Conservation (phyloP, 352 stramenopile genomes). For the Phytophthora niederhauseri region DNA sequence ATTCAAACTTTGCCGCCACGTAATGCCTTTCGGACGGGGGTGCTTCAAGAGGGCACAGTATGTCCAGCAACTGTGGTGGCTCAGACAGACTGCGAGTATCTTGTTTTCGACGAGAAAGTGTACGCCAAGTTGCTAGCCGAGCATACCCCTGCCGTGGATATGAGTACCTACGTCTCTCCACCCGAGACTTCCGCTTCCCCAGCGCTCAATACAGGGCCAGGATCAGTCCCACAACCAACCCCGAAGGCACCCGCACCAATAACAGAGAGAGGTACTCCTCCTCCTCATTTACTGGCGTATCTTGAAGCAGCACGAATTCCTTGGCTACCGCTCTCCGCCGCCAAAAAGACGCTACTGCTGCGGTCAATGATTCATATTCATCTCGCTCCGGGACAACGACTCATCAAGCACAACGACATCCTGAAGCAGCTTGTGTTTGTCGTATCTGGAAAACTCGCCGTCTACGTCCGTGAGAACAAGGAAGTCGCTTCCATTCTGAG, state of each 20-base stretch:
- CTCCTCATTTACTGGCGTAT: slow-evolving; percentile 28
- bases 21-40: slow-evolving; percentile 65
- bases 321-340: slow-evolving; percentile 35
- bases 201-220: neutral
- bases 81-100: slow-evolving; percentile 57
- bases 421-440: slow-evolving; percentile 58
- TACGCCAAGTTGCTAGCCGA: slow-evolving; percentile 47
- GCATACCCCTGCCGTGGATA: slow-evolving; percentile 44
- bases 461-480: slow-evolving; percentile 50
- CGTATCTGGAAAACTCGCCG: slow-evolving; percentile 43
- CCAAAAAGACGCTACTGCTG: slow-evolving; percentile 50
- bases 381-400: slow-evolving; percentile 44
- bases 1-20: slow-evolving; percentile 56
- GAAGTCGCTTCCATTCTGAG: slow-evolving; percentile 47
- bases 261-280: slow-evolving; percentile 8
- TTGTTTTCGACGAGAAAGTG: slow-evolving; percentile 53
- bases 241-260: neutral
- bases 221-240: neutral
- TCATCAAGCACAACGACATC: slow-evolving; percentile 46
- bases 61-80: slow-evolving; percentile 60
- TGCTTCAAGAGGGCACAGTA: slow-evolving; percentile 43
- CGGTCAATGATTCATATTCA: slow-evolving; percentile 36
- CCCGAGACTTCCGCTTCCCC: neutral
- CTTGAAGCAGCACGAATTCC: slow-evolving; percentile 36
- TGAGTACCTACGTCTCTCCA: slow-evolving; percentile 21